Evolutionary conservation across 352 stramenopile genomes (phyloP), one percentile per base, ranked within the genome.

Genomic region (Phytophthora macrochlamydospora): DNA sequence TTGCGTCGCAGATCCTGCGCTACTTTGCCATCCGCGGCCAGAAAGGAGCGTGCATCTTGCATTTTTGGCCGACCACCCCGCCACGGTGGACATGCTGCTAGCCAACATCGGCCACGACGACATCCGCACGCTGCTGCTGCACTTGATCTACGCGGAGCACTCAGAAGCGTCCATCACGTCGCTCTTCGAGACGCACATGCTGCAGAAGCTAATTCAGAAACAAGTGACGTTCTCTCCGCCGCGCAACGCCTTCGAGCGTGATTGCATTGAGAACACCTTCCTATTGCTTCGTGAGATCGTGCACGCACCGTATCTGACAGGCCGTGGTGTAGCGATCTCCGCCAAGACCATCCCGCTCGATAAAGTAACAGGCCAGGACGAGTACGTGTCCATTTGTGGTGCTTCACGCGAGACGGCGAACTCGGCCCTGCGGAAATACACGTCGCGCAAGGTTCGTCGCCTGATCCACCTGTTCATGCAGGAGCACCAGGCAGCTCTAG

Each of bases 331-430:
- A 30, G 83, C 87, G 13, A 94, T 95, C 70, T 95, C 84, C n/a
- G 85, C 86, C 37, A 94, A 90, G 75, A 92, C 75, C 38, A 95
- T 95, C 30, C 88, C 88, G 40, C 62, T 94, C 44, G 88, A 95
- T 65, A 94, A 91, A 52, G 71, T 95, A 33, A 95, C 88, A 8
- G 88, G 88, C 24, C 84, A 95, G 59, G 81, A 93, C 57, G 87
- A 95, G 68, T 95, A 95, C 72, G 83, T 95, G 42, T 92, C 82
- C 46, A 93, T 95, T 61, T 95, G 84, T 32, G 87, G 87, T 30
- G 85, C 87, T 12, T 94, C 85, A 11, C 85, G 87, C 2, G 87
- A 95, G 54, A 88, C 89, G 62, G 85, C 85, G 8, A 93, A 94
- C 69, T 93, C 85, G 44, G 78, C 84, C 13, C 67, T 94, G 55